Evolutionary conservation across 192 early-diverging fungal species (phyloP), one percentile per base, ranked within the genome.

Genomic region (Geranomyces michiganensis): DNA sequence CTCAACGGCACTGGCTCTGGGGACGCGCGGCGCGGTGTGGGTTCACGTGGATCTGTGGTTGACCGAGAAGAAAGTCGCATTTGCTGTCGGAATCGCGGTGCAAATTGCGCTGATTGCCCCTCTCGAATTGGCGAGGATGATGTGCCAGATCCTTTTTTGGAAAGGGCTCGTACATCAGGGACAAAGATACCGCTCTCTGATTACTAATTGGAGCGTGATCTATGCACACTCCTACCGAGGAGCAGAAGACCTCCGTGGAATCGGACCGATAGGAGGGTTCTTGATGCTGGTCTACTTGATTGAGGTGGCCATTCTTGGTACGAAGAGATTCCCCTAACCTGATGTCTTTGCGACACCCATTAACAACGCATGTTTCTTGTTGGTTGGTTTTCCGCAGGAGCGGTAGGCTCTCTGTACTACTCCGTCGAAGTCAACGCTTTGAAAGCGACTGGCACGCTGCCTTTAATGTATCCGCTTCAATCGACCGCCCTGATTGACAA

Each of bases 191-290:
- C 7, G 64, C 8, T 30, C 29, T 10, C 26, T 65, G 43, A 65
- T 65, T n/a, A 65, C 64, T 8, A 44, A 30, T 21, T 65, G 64
- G 64, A 65, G 64, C 26, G 43, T 47, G 22, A 65, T 65, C 22
- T 65, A 65, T 47, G 13, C 32, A 15, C 31, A 65, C 26, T 65
- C 64, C 6, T 65, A 65, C 22, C 64, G 64, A 5, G 64, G 64
- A 27, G 45, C 43, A 17, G 64, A 65, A 22, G 64, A 65, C 22
- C 13, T 41, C 8, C 14, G 8, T 10, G 64, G 64, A 0, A 26
- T 65, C 0, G 36, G 51, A 15, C 64, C 64, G 21, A 65, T 65
- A n/a, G 21, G 32, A 44, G 64, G 15, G 15, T 48, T 65, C 22
- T 43, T 65, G 1, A 30, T 65, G 45, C 7, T 65, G 32, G 24